These are phyloP conservation scores for Emericellopsis terricola DNA, from an alignment of 495 filamentous ascomycete genomes.

Conservation along the genomic window DNA sequence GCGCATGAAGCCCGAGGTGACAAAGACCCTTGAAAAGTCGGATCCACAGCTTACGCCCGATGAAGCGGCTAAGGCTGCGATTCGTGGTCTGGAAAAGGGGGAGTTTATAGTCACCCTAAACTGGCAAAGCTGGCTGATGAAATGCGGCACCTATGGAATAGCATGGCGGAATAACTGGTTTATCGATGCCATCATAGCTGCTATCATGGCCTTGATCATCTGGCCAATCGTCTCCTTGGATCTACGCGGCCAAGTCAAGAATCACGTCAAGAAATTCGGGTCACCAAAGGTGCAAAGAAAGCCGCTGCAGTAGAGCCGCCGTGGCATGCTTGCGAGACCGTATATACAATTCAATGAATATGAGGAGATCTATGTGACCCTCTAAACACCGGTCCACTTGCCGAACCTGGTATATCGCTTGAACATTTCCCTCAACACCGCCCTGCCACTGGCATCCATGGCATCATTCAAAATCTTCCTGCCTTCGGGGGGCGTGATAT, in stretches of 20 bases:
- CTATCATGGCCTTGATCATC: conserved; percentile 18
- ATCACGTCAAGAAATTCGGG: conserved; percentile 40
- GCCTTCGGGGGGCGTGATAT: conserved; percentile 45
- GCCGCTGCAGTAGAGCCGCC: conserved; percentile 3
- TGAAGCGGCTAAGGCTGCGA: conserved; percentile 50
- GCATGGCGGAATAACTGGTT: conserved; percentile 39
- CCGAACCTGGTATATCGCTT: conserved; percentile 50
- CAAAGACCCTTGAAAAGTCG: conserved; percentile 60
- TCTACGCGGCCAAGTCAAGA: conserved; percentile 39
- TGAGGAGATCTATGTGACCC: no score
- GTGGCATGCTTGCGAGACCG: no score
- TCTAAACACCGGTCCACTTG: conserved; percentile 43
- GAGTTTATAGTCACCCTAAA: conserved; percentile 59
- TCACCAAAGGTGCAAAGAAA: conserved; percentile 20
- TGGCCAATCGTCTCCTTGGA: conserved; percentile 43
- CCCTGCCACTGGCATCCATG: conserved; percentile 48
- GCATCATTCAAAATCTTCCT: conserved; percentile 49
- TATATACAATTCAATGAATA: no score
- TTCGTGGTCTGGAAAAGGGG: conserved; percentile 61
- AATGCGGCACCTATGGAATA: conserved; percentile 37
- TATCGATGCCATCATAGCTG: conserved; percentile 40
- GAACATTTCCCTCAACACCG: conserved; percentile 55
- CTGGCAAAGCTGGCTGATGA: conserved; percentile 50
- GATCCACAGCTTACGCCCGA: conserved; percentile 67
- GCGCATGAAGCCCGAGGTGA: conserved; percentile 60